Conservation (phyloP, 768 basidiomycete species). For the Daedaleopsis sinensis region DNA sequence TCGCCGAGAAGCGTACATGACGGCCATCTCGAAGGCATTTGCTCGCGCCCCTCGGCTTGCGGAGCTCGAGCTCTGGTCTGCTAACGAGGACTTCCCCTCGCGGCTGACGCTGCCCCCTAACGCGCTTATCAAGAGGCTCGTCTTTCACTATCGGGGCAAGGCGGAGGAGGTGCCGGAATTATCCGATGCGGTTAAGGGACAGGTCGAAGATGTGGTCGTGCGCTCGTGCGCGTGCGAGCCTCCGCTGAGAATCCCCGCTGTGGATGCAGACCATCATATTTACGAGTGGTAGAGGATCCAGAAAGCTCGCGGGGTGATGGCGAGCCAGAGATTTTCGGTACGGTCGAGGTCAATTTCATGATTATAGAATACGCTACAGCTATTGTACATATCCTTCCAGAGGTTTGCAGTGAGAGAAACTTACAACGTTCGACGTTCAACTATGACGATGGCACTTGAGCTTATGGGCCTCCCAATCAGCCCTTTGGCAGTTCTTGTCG, state of each 20-base stretch:
- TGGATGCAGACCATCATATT: not conserved
- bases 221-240: not conserved
- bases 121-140: not conserved
- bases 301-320: too few relatives aligned
- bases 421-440: too few relatives aligned
- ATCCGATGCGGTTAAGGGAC: not conserved
- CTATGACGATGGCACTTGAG: too few relatives aligned
- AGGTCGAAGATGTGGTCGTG: not conserved
- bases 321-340: not conserved
- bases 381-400: too few relatives aligned
- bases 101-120: not conserved
- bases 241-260: not conserved
- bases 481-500: too few relatives aligned
- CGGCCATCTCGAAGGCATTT: not conserved
- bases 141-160: not conserved
- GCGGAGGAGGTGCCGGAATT: not conserved
- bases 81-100: not conserved
- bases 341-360: not conserved
- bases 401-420: too few relatives aligned
- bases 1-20: not conserved
- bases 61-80: constrained; percentile 6
- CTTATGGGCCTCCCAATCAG: too few relatives aligned
- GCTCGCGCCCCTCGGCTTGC: not conserved
- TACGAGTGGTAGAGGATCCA: not conserved
- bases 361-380: not conserved